Conservation (phyloP, 257 asterid genomes). For the Striga asiatica region DNA sequence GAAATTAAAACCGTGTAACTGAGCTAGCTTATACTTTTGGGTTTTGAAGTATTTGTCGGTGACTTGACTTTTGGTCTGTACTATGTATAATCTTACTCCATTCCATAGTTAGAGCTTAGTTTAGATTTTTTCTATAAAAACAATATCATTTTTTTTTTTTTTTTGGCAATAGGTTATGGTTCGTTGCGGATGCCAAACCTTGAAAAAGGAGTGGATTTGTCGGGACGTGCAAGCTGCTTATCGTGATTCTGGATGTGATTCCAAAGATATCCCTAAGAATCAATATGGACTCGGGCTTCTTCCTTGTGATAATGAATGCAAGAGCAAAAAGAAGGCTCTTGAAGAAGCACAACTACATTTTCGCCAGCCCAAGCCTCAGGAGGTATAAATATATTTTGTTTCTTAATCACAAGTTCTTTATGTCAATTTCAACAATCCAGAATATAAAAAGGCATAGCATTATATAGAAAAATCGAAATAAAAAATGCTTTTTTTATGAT, state of each 20-base stretch:
- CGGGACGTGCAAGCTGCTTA: conserved; percentile 69
- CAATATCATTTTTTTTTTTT: background rate
- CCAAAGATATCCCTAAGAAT: conserved; percentile 55
- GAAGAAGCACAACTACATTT: conserved; percentile 57
- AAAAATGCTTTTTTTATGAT: too few species aligned
- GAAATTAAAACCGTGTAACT: too few species aligned
- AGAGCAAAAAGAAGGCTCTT: conserved; percentile 46
- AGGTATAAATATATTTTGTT: conserved; percentile 42
- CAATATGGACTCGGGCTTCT: conserved; percentile 69
- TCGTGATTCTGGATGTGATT: conserved; percentile 37
- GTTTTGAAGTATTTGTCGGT: too few species aligned
- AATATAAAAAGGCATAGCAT: background rate
- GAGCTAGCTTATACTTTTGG: too few species aligned
- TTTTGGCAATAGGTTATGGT: conserved; percentile 44
- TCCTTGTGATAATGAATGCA: conserved; percentile 61
- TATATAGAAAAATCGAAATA: too few species aligned
- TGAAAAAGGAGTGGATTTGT: conserved; percentile 79
- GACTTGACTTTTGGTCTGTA: too few species aligned
- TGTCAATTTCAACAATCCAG: background rate
- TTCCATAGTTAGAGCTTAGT: too few species aligned
- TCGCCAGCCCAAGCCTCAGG: conserved; percentile 47
- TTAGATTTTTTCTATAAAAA: background rate
- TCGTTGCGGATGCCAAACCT: conserved; percentile 73
- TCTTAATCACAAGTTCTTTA: background rate
- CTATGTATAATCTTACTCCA: too few species aligned